Percentiles rank a stretch among this genome's conserved stretches.
Evolutionary conservation across 139 green algal species (phyloP).

Genomic region (Chlamydomonas applanata): DNA sequence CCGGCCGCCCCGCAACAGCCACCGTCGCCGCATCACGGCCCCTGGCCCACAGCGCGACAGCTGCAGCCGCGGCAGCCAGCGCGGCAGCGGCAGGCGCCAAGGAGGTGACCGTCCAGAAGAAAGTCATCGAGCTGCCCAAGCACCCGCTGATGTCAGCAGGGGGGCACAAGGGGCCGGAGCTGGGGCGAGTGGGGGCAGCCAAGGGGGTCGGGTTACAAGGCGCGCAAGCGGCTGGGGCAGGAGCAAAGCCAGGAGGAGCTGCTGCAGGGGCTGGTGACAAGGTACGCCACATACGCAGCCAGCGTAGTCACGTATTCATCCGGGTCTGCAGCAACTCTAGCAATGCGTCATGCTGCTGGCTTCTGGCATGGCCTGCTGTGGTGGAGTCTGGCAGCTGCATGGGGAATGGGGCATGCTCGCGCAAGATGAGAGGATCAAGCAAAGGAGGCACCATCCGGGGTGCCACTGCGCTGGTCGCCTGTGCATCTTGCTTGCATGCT

Average conservation of each 20-base stretch:
- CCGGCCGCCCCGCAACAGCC: no score
- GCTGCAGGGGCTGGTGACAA: slow-evolving; percentile 7
- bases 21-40: neutral
- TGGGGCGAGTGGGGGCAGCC: slow-evolving; percentile 29
- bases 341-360: no score
- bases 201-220: slow-evolving; percentile 23
- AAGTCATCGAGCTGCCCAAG: slow-evolving; percentile 19
- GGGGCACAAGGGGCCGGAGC: slow-evolving; percentile 51
- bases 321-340: neutral
- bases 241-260: neutral
- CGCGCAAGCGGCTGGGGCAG: neutral
- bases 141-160: slow-evolving; percentile 62
- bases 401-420: no score
- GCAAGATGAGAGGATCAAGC: no score
- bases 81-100: neutral
- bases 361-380: no score
- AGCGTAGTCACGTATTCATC: neutral
- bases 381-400: no score
- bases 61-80: slow-evolving; percentile 15
- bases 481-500: no score
- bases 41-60: neutral
- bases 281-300: no score
- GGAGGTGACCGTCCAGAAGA: slow-evolving; percentile 1
- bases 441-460: no score
- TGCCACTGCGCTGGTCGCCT: no score